Percentiles rank a stretch among this genome's conserved stretches.
phyloP scores from a whole-genome alignment of 1,139 yeast species.

The Casaregolazyma suthepensis region DNA sequence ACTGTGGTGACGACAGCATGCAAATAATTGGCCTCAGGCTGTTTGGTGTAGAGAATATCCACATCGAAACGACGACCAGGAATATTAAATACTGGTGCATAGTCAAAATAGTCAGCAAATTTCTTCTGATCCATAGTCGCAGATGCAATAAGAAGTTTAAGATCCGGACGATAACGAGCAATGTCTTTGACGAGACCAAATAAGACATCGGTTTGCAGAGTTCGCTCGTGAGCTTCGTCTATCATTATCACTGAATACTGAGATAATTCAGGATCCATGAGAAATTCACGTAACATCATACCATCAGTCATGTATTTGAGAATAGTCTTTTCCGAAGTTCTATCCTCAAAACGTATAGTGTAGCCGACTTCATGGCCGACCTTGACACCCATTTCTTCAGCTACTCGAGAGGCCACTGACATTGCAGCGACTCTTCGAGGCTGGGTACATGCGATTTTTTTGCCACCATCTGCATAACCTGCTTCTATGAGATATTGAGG shows the following conservation, averaged over 20 bases:
- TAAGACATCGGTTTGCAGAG: conserved; percentile 85
- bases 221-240: conserved; percentile 96
- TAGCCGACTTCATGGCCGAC: conserved; percentile 85
- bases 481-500: conserved; percentile 86
- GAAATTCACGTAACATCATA: conserved; percentile 79
- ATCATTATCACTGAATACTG: conserved; percentile 79
- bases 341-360: conserved; percentile 79
- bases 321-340: conserved; percentile 53
- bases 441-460: conserved; percentile 82
- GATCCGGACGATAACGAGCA: conserved; percentile 53
- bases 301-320: conserved; percentile 93
- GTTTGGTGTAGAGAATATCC: conserved; percentile 75
- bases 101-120: conserved; percentile 70
- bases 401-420: conserved; percentile 86
- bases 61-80: conserved; percentile 93
- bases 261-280: conserved; percentile 64
- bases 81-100: conserved; percentile 75
- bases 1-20: conserved; percentile 84
- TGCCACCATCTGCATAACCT: conserved; percentile 55
- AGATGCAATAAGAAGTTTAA: conserved; percentile 75
- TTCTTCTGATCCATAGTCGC: conserved; percentile 91
- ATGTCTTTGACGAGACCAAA: conserved; percentile 77
- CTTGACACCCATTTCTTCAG: conserved; percentile 70
- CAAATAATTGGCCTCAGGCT: conserved; percentile 83
- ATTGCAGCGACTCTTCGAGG: conserved; percentile 96